Percentiles rank a stretch among this genome's conserved stretches.
phyloP scores from a whole-genome alignment of 768 basidiomycete genomes.

The Leccinellum luteum region DNA sequence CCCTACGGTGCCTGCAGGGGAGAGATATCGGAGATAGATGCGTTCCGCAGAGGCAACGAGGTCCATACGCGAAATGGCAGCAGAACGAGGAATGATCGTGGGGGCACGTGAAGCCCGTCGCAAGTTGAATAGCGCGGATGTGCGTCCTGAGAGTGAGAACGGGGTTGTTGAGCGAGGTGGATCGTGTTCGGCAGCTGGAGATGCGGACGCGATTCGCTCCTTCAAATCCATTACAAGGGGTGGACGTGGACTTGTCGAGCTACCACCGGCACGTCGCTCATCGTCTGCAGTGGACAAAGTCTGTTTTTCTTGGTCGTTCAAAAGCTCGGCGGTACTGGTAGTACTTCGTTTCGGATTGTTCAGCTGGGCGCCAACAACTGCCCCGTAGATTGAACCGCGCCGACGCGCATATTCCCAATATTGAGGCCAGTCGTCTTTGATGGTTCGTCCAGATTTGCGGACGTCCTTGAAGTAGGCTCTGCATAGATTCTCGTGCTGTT shows the following conservation, averaged over 20 bases:
- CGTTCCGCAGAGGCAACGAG: slow-evolving; percentile 93
- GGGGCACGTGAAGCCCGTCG: slow-evolving; percentile 86
- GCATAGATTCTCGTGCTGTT: slow-evolving; percentile 98
- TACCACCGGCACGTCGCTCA: slow-evolving; percentile 46
- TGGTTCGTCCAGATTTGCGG: slow-evolving; percentile 86
- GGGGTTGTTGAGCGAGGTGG: slow-evolving; percentile 72
- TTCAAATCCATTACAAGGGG: slow-evolving; percentile 31
- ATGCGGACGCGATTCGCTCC: slow-evolving; percentile 43
- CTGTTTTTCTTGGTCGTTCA: slow-evolving; percentile 69
- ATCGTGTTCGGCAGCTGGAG: slow-evolving; percentile 44
- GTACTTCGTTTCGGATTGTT: slow-evolving; percentile 73
- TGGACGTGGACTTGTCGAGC: slow-evolving; percentile 59
- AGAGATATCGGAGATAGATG: slow-evolving; percentile 93
- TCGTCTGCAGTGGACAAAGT: slow-evolving; percentile 49
- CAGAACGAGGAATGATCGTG: slow-evolving; percentile 88
- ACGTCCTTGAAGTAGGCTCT: slow-evolving; percentile 99
- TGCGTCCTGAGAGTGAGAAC: slow-evolving; percentile 72
- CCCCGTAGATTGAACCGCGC: slow-evolving; percentile 90
- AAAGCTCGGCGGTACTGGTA: slow-evolving; percentile 69
- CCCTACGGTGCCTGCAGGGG: slow-evolving; percentile 71
- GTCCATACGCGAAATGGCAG: slow-evolving; percentile 87
- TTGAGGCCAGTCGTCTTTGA: slow-evolving; percentile 98
- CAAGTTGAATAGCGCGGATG: slow-evolving; percentile 72
- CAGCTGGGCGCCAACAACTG: slow-evolving; percentile 74
- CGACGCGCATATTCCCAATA: slow-evolving; percentile 94